Base-by-base conservation (phyloP, 306 rosid genomes). In the Acacia melanoxylon region DNA sequence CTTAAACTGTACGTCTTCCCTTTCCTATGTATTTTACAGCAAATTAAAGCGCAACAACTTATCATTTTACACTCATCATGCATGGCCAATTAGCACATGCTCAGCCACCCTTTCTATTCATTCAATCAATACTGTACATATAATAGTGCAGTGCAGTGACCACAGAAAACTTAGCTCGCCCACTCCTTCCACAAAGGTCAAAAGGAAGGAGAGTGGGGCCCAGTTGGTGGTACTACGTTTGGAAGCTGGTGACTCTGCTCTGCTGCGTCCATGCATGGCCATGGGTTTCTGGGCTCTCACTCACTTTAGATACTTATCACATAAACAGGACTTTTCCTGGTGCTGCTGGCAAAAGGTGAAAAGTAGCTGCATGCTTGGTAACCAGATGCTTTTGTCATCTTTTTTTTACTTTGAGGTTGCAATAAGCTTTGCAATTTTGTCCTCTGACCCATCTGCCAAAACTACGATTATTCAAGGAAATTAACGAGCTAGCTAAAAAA, bases 281-380 rank as follows among this genome's bases (percentile, higher is more conserved):
- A 63, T 75, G 77, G 83, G 54, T 87, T 87, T 87, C 85, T 85
- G 92, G 80, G 74, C 72, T 78, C 78, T 56, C 13, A 1, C 8
- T 16, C 19, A 10, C 75, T 63, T 75, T 82, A 78, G 16, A 77
- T 70, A 42, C 17, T 70, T 25, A 67, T 56, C 74, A 52, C 74
- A 52, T 77, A 33, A 16, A 48, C 9, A 48, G 31, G 62, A 61
- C 78, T 42, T 73, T 76, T 78, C 29, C 79, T 80, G 75, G 58
- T 25, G 78, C 66, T 59, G 9, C 73, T 78, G 85, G 81, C 48
- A 80, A 86, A 83, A 73, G 80, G 69, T 59, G 41, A 77, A 85
- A 87, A 82, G 85, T 63, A 76, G 74, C 72, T 56, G 61, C 75
- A 70, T 76, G 37, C 79, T 69, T 56, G 25, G 68, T 82, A 81